Base-by-base conservation (phyloP, 2,329 filamentous ascomycete genomes). In the Calcarisporium arbuscula region DNA sequence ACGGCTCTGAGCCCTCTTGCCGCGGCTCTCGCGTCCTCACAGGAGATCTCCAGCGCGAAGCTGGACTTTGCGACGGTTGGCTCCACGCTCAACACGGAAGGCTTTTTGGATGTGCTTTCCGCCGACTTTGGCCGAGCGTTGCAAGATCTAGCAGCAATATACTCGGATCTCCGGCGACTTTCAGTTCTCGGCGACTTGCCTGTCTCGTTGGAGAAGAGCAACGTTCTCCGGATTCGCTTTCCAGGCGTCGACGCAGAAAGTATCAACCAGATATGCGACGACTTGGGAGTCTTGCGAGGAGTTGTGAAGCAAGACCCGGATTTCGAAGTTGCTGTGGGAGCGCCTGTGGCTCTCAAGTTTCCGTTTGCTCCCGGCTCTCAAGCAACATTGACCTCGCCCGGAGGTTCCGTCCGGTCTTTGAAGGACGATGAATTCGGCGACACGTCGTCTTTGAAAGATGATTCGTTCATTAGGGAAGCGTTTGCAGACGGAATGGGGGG, bases 61-160 rank as follows among this genome's bases (percentile, higher is more conserved):
- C 48, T 54, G 30, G 50, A 58, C 32, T 56, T 64, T 19, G 52
- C 60, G 30, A 48, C 60, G 19, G 64, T 68, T 14, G 56, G 64
- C 35, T 67, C 80, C 28, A 84, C 78, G 19, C 72, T 96, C 45
- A 85, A 90, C 66, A 80, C 82, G 22, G 80, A 89, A 29, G 86
- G 85, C 28, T 81, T 96, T 49, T 72, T 96, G 46, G 85, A 94
- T 46, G 71, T 87, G 19, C 75, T 98, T 8, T 86, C 86, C 15
- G 75, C 81, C 28, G 92, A 98, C 62, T 95, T 98, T 57, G 82
- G 84, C 3, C 81, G 87, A 34, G 82, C 87, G 2, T 63, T 95
- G 40, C 85, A 90, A 59, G 89, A 95, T 45, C 70, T 95, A 14
- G 79, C 85, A 3, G 75, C 78, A 6, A 74, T 90, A 2, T 73